A percentile compares a stretch with the other conserved stretches of the same genome.
These are phyloP conservation scores for Novakomyces olei DNA, from an alignment of 805 yeast genomes.

Conservation along the genomic window DNA sequence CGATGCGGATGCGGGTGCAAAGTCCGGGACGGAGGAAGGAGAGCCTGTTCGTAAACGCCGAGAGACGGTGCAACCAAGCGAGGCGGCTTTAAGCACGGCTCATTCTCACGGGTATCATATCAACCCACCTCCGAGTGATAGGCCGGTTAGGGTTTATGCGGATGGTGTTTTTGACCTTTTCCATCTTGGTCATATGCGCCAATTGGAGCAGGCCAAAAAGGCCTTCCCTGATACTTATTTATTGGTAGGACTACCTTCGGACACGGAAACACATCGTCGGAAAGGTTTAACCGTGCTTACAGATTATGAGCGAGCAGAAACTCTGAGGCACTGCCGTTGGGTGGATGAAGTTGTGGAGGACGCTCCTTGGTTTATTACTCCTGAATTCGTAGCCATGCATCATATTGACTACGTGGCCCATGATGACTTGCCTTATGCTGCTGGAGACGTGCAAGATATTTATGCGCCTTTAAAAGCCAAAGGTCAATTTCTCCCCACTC, in stretches of 20 bases:
- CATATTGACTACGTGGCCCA: slow-evolving; percentile 91
- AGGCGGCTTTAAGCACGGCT: neutral
- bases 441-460: slow-evolving; percentile 61
- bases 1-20: too few relatives aligned
- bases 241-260: slow-evolving; percentile 83
- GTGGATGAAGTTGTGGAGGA: slow-evolving; percentile 88
- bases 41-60: too few relatives aligned
- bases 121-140: slow-evolving; percentile 61
- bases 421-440: slow-evolving; percentile 86
- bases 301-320: slow-evolving; percentile 72
- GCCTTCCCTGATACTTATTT: slow-evolving; percentile 64
- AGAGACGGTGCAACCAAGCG: neutral
- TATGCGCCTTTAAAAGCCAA: slow-evolving; percentile 75
- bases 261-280: slow-evolving; percentile 68
- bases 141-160: slow-evolving; percentile 86
- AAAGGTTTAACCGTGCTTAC: slow-evolving; percentile 84
- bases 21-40: too few relatives aligned
- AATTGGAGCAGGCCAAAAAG: slow-evolving; percentile 88
- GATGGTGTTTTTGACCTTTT: slow-evolving; percentile 95
- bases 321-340: slow-evolving; percentile 87
- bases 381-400: slow-evolving; percentile 57
- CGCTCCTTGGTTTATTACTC: slow-evolving; percentile 89
- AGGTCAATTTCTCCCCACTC: slow-evolving; percentile 85
- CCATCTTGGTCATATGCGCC: slow-evolving; percentile 95
- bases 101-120: slow-evolving; percentile 24